phyloP scores from a whole-genome alignment of 768 basidiomycete genomes.

The Hirschioporus abietinus region DNA sequence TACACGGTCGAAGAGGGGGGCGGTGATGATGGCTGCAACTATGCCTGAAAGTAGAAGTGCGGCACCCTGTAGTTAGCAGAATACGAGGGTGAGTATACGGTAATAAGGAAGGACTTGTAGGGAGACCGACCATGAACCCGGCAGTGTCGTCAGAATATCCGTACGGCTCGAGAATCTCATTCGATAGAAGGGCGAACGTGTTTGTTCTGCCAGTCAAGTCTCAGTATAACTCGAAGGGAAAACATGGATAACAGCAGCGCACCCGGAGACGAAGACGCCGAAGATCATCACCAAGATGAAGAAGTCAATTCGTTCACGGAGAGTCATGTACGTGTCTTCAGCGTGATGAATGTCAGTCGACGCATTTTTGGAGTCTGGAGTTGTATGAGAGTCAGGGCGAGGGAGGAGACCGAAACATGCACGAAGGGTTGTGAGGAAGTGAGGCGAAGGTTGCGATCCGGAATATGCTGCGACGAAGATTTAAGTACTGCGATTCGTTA shows the following conservation, averaged over 20 bases:
- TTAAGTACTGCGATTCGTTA: not conserved
- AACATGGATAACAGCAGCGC: conserved; percentile 19
- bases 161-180: conserved; percentile 61
- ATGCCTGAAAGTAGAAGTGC: conserved; percentile 66
- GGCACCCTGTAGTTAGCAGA: conserved; percentile 34
- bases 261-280: conserved; percentile 61
- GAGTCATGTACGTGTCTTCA: conserved; percentile 51
- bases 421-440: conserved; percentile 15
- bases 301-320: conserved; percentile 68
- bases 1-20: conserved; percentile 80
- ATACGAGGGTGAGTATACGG: not conserved
- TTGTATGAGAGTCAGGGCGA: conserved; percentile 55
- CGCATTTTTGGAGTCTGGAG: conserved; percentile 53
- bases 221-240: not conserved
- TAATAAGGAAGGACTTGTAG: not conserved
- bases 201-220: conserved; percentile 39
- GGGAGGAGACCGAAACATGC: conserved; percentile 53
- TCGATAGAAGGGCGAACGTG: conserved; percentile 59
- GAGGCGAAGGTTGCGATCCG: conserved; percentile 17
- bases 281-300: conserved; percentile 53
- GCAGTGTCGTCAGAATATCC: conserved; percentile 65
- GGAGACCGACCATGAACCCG: conserved; percentile 44
- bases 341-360: conserved; percentile 22
- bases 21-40: conserved; percentile 56
- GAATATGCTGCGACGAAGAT: conserved; percentile 15